These are phyloP conservation scores for Neurospora sp. DNA, from an alignment of 495 filamentous ascomycete genomes.

Conservation along the genomic window DNA sequence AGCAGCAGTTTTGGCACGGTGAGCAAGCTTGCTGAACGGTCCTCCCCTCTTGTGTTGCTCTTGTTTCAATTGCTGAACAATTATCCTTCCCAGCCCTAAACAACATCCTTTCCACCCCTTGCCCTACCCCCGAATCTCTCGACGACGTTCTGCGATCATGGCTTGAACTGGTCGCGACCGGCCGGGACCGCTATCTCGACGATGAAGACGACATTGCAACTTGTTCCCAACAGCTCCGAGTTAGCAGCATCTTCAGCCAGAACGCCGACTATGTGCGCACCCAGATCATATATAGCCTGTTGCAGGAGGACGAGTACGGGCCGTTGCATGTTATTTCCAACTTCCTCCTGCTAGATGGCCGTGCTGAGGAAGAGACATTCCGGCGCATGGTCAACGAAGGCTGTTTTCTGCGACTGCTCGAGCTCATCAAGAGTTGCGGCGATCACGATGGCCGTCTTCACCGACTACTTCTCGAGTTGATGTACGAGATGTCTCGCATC, in stretches of 20 bases:
- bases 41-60: not conserved
- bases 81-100: constrained; percentile 55
- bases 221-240: constrained; percentile 73
- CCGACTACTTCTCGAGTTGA: constrained; percentile 70
- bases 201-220: constrained; percentile 76
- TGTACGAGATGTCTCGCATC: constrained; percentile 96
- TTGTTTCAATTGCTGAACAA: constrained; percentile 1
- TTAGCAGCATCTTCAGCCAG: constrained; percentile 59
- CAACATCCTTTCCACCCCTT: constrained; percentile 63
- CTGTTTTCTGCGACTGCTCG: constrained; percentile 70
- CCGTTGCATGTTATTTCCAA: constrained; percentile 74
- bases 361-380: constrained; percentile 65
- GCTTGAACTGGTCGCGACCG: constrained; percentile 66
- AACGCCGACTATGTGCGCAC: constrained; percentile 82
- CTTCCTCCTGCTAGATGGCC: constrained; percentile 86
- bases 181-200: constrained; percentile 73
- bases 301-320: constrained; percentile 79
- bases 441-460: constrained; percentile 63
- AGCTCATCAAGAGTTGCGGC: constrained; percentile 60
- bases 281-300: constrained; percentile 82
- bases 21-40: constrained; percentile 18
- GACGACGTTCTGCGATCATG: constrained; percentile 81
- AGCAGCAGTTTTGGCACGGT: constrained; percentile 93
- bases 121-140: constrained; percentile 64
- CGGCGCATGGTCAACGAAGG: constrained; percentile 81